Conservation (phyloP, 208 protist genomes). For the Crithidia mellificae region DNA sequence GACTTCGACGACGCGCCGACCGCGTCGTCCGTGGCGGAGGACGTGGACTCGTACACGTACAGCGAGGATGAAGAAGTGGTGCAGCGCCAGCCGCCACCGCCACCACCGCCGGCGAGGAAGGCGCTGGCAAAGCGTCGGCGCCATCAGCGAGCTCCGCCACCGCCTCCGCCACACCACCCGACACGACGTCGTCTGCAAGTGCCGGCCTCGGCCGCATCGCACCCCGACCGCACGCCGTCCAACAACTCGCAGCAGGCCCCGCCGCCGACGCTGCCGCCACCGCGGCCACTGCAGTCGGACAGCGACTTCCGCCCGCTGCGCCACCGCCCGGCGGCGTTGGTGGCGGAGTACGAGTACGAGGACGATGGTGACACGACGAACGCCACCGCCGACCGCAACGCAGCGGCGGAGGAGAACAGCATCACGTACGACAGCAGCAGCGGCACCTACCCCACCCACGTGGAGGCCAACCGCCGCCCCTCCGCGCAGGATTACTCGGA, state of each 20-base stretch:
- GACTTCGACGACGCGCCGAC: background rate
- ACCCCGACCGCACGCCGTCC: background rate
- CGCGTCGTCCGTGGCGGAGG: background rate
- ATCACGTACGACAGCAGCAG: background rate
- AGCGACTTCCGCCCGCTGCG: constrained; percentile 1
- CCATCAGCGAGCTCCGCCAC: background rate
- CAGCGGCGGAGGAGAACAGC: background rate
- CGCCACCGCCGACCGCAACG: background rate
- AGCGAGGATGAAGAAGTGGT: background rate
- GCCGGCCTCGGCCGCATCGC: background rate
- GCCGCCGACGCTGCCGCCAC: constrained; percentile 22
- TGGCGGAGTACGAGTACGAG: too few relatives aligned
- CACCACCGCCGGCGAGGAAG: background rate
- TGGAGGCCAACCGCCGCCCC: background rate
- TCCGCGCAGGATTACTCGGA: constrained; percentile 8
- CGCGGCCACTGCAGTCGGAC: background rate
- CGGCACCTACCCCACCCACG: background rate
- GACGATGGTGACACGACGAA: too few relatives aligned
- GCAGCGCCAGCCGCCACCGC: background rate
- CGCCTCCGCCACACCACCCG: constrained; percentile 9
- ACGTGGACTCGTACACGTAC: constrained; percentile 6
- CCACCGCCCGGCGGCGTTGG: too few relatives aligned
- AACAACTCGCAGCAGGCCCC: constrained; percentile 10
- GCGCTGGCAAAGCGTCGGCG: background rate
- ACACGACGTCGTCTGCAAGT: background rate